phyloP scores from a whole-genome alignment of 179 eudicot genomes.

The Camellia oleifera region DNA sequence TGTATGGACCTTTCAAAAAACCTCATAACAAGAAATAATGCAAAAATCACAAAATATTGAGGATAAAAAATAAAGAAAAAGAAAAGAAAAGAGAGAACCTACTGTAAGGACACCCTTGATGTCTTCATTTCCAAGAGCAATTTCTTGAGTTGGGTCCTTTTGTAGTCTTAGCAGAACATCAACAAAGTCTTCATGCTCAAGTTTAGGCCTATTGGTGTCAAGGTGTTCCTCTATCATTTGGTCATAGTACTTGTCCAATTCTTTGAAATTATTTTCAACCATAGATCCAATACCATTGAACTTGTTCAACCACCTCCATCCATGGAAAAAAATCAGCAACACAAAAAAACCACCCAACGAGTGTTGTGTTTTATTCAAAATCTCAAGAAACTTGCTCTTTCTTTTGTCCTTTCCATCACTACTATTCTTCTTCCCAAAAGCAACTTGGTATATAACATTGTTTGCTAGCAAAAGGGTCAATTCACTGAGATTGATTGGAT shows the following conservation, averaged over 20 bases:
- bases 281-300: conserved; percentile 47
- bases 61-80: neutral
- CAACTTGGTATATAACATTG: conserved; percentile 41
- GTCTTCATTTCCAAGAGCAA: conserved; percentile 28
- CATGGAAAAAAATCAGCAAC: conserved; percentile 56
- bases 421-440: conserved; percentile 31
- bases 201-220: conserved; percentile 6
- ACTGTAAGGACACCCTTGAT: conserved; percentile 47
- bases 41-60: neutral
- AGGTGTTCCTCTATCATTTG: conserved; percentile 38
- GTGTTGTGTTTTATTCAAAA: conserved; percentile 29
- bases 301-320: conserved; percentile 47
- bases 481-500: conserved; percentile 37
- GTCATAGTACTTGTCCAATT: conserved; percentile 39
- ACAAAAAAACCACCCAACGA: conserved; percentile 42
- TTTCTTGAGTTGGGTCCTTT: conserved; percentile 37
- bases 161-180: conserved; percentile 50
- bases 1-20: no score
- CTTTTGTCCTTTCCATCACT: conserved; percentile 14
- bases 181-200: conserved; percentile 44
- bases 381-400: conserved; percentile 17
- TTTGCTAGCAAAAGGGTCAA: conserved; percentile 34
- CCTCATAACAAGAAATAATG: no score
- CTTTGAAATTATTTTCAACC: conserved; percentile 34
- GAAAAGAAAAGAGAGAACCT: conserved; percentile 6